Evolutionary conservation across 306 rosid genomes (phyloP), one percentile per base, ranked within the genome.

Genomic region (Casuarina cunninghamiana): DNA sequence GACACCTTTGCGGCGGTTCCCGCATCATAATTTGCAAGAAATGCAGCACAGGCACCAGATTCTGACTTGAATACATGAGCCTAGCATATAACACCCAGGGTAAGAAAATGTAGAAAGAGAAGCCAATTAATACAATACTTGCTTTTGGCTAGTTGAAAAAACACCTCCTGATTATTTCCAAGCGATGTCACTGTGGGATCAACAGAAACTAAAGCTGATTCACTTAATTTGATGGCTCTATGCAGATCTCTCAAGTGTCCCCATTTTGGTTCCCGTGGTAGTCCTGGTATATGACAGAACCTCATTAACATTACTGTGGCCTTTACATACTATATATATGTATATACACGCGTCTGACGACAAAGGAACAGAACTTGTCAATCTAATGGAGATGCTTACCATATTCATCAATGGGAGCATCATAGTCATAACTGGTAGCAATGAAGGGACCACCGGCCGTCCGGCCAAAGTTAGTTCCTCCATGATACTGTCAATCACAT

Each of bases 401-500:
- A 43, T 68, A 95, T 86, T 95, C 99, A 68, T 95, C 99, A 9
- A 95, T 48, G 10, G 97, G 98, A 71, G 97, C 99, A 82, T 95
- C 97, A 51, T 88, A 95, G 78, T 95, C 98, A 45, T 96, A 96
- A 86, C 98, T 96, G 32, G 98, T 93, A 11, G 99, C 87, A 51
- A 93, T 93, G 87, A 93, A 96, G 53, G 83, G 97, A 44, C 99
- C 99, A 16, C 97, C 88, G 1, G 99, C 83, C 38, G 97, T 93
- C 75, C 96, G 76, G 37, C 93, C 99, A 68, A 96, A 96, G 79
- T 96, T 96, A n/a, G 99, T 96, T 88, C 99, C 99, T 71, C 99
- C 99, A 78, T 96, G 99, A 46, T 90, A 96, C 99, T 96, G 61
- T 72, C 78, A 81, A 53, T 11, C 69, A 73, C 84, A 67, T 37